Evolutionary conservation across 2,329 filamentous ascomycete species (phyloP).

Genomic region (Colletotrichum filicis): DNA sequence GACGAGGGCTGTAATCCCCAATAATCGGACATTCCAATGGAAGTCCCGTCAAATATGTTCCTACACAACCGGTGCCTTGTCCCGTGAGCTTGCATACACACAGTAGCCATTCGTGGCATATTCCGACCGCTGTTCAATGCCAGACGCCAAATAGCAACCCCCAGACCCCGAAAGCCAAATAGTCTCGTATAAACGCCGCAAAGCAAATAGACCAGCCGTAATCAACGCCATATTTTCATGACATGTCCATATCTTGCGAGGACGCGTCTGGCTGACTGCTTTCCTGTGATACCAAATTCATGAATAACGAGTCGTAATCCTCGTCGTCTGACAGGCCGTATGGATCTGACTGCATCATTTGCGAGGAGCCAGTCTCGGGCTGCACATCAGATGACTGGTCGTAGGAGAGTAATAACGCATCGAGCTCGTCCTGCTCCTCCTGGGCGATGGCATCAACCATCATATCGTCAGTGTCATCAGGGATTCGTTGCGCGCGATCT

Average conservation of each 20-base stretch:
- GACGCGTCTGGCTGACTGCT: constrained; percentile 37
- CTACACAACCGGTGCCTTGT: constrained; percentile 34
- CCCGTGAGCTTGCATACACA: constrained; percentile 6
- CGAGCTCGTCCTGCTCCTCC: constrained; percentile 66
- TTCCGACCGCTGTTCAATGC: background rate
- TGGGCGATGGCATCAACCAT: constrained; percentile 64
- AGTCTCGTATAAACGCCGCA: constrained; percentile 5
- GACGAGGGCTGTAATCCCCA: constrained; percentile 73
- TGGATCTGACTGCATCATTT: constrained; percentile 40
- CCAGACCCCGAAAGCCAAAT: background rate
- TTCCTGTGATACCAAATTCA: constrained; percentile 68
- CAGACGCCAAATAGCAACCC: constrained; percentile 3
- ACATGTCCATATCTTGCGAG: constrained; percentile 60
- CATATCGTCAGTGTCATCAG: constrained; percentile 54
- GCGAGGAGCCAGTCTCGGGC: constrained; percentile 44
- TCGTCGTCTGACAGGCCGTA: constrained; percentile 61
- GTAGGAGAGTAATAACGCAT: constrained; percentile 65
- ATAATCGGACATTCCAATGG: constrained; percentile 50
- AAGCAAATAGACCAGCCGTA: constrained; percentile 5
- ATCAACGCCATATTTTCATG: constrained; percentile 40
- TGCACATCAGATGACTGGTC: constrained; percentile 41
- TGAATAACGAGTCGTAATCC: constrained; percentile 73
- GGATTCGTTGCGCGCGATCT: constrained; percentile 36
- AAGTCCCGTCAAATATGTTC: constrained; percentile 35
- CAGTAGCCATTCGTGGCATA: constrained; percentile 6